Base-by-base conservation (phyloP, 2,329 filamentous ascomycete genomes). In the Akanthomyces uredinophilus region DNA sequence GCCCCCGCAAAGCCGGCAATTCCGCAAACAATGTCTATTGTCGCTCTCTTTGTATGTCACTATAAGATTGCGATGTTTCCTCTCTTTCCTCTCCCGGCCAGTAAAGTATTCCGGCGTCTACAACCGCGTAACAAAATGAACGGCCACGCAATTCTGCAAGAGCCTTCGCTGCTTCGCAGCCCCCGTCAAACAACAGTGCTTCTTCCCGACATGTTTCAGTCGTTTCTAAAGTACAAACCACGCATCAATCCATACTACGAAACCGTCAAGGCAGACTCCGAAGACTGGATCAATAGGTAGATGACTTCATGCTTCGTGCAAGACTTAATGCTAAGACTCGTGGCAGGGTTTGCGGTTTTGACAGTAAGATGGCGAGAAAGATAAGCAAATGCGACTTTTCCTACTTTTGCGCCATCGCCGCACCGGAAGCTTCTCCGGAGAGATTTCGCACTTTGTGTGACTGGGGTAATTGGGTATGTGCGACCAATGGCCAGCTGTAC, bases 391-490 rank as follows among this genome's bases (percentile, higher is more conserved):
- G 64, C n/a, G 65, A 68, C 60, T 69, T 68, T 62, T 66, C 66
- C 0, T 67, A 64, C 46, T 68, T 68, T 52, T 67, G 64, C 29
- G 65, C 66, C n/a, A 65, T 68, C 35, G 50, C 65, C 5, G 66
- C 67, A 2, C 67, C 67, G 1, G 39, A 61, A 14, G 66, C 67
- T 20, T 54, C 63, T 11, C 49, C 32, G 11, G 60, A 61, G 8
- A 53, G 57, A 24, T 64, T 66, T 52, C 64, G 67, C 8, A 67
- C 66, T 1, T 10, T 69, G 10, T 69, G 65, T 47, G 67, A 69
- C 41, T 69, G 66, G 67, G 67, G 67, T 11, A 68, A 68, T 55
- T 69, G 66, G 67, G 67, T 68, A 56, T 56, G 65, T 62, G 3
- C n/a, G 14, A 13, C 46, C 14, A 32, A 22, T 7, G n/a, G 7